These are phyloP conservation scores for Blastobotrys proliferans DNA, from an alignment of 1,139 yeast species.

Conservation along the genomic window DNA sequence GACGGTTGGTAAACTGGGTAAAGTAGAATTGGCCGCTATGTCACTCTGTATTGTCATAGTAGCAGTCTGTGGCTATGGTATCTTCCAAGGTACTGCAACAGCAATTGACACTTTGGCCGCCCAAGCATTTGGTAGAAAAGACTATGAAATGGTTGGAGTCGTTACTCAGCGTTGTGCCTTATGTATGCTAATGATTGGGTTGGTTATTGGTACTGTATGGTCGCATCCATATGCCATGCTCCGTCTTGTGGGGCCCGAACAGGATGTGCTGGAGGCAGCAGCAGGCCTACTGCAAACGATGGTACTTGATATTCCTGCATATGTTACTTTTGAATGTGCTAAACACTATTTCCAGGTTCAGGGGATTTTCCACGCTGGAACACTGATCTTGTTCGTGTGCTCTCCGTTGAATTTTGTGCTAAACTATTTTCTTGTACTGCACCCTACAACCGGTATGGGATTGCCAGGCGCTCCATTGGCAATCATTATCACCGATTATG, in stretches of 20 bases:
- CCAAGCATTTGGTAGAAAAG: conserved; percentile 50
- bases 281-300: conserved; percentile 60
- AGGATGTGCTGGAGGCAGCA: conserved; percentile 59
- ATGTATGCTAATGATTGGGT: conserved; percentile 41
- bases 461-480: conserved; percentile 68
- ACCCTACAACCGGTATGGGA: conserved; percentile 54
- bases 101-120: conserved; percentile 85
- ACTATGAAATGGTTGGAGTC: conserved; percentile 51
- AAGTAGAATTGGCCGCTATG: conserved; percentile 70
- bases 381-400: conserved; percentile 67
- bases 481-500: conserved; percentile 59
- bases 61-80: conserved; percentile 69
- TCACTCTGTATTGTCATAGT: conserved; percentile 86
- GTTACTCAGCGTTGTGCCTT: conserved; percentile 56
- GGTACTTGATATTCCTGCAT: conserved; percentile 78
- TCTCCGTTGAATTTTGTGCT: conserved; percentile 73
- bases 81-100: conserved; percentile 85
- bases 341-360: conserved; percentile 87
- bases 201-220: conserved; percentile 52
- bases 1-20: conserved; percentile 78
- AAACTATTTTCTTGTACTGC: conserved; percentile 77
- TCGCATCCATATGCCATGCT: conserved; percentile 55
- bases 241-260: conserved; percentile 49
- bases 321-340: conserved; percentile 74
- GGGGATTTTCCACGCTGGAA: conserved; percentile 87